Evolutionary conservation across 805 yeast genomes (phyloP), one percentile per base, ranked within the genome.

Genomic region (Wickerhamomyces bisporus): DNA sequence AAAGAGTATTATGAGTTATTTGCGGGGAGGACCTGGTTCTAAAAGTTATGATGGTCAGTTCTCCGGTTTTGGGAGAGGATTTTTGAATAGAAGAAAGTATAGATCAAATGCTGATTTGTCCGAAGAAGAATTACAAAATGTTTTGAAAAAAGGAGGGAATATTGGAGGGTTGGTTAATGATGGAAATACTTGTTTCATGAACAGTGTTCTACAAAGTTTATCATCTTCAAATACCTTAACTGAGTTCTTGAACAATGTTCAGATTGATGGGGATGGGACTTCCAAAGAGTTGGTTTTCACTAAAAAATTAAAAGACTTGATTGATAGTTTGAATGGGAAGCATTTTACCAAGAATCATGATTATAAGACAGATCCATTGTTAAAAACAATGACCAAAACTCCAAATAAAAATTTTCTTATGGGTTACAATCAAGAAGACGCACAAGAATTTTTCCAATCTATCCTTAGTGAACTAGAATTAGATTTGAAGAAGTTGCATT

Each of bases 151-250:
- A 38, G 91, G 91, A 40, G 89, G 89, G 1, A 75, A 73, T 37
- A 74, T 86, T 25, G 96, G 96, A 19, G 97, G 97, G 1, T 70
- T 89, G 26, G 72, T 75, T 41, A 89, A 89, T 57, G 95, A 86
- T 47, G 96, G 97, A 12, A 89, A 89, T 56, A 87, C 96, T 0
- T 89, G 97, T 60, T 89, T 89, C 52, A 87, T 88, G 94, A 89
- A 89, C 62, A 78, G 88, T 18, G 96, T 89, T 1, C 60, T 89
- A 20, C 97, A 89, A 58, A 74, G 85, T 14, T 62, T 88, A 40
- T 88, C 95, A 0, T 81, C 91, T 0, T 81, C 93, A 0, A 68
- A 71, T 19, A 74, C 79, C 26, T 63, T 87, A 26, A 48, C 68
- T 15, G 65, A 66, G 16, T 85, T 81, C 50, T 65, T 85, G 32